A percentile compares a stretch with the other conserved stretches of the same genome.
Evolutionary conservation across 1,139 yeast species (phyloP).

Genomic region (Yamadazyma triangularis): DNA sequence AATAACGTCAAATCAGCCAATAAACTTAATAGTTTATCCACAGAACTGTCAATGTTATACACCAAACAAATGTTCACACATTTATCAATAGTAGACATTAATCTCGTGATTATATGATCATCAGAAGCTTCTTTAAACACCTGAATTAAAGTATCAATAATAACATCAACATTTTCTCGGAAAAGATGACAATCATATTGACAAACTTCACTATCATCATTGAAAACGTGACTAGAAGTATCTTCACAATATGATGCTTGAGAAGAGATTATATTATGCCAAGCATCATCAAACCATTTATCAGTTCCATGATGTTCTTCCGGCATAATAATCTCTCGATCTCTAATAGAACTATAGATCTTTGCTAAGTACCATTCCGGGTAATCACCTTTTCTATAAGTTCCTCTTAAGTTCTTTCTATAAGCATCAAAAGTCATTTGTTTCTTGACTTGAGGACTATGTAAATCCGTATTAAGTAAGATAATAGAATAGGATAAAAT

Average conservation of each 20-base stretch:
- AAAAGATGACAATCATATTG: constrained; percentile 70
- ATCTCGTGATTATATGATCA: constrained; percentile 81
- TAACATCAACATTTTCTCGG: constrained; percentile 52
- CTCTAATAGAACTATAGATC: constrained; percentile 75
- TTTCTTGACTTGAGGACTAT: constrained; percentile 72
- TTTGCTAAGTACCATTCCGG: constrained; percentile 81
- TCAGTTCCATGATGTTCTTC: constrained; percentile 90
- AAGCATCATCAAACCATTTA: constrained; percentile 88
- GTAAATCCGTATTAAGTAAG: constrained; percentile 73
- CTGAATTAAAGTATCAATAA: constrained; percentile 65
- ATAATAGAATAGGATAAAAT: constrained; percentile 71
- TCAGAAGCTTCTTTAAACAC: constrained; percentile 88
- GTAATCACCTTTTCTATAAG: constrained; percentile 71
- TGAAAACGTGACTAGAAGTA: constrained; percentile 11
- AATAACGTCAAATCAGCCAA: constrained; percentile 64
- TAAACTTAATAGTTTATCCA: constrained; percentile 61
- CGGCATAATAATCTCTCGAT: constrained; percentile 92
- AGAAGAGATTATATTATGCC: constrained; percentile 78
- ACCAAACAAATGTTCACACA: constrained; percentile 71
- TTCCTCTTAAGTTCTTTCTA: constrained; percentile 74
- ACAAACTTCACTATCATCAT: constrained; percentile 25
- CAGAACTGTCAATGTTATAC: constrained; percentile 51
- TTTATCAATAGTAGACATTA: constrained; percentile 84
- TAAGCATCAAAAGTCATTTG: constrained; percentile 89
- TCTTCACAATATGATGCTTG: constrained; percentile 16